Base-by-base conservation (phyloP, 2,329 filamentous ascomycete species). In the Bipolaris bicolor region DNA sequence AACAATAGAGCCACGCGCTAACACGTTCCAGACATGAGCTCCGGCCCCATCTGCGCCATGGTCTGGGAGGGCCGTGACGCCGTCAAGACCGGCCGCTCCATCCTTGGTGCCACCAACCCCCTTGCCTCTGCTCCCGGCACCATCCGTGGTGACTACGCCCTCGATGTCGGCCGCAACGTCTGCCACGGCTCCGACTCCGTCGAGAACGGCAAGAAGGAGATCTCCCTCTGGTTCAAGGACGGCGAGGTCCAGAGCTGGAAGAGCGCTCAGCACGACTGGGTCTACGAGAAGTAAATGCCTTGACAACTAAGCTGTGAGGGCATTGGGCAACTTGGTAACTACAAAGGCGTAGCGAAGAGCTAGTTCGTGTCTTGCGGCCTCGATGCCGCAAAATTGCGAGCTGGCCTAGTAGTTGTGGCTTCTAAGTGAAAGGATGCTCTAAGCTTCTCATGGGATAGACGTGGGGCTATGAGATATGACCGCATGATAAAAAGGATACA, bases 151-250 rank as follows among this genome's bases (percentile, higher is more conserved):
- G 90, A 94, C 85, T 92, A 80, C 80, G 90, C 90, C 80, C 90
- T 94, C 73, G 88, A 92, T 75, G 89, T 92, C 78, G 95, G 95
- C 83, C 92, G 94, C 81, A 99, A 99, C 86, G 92, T 98, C 84
- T 98, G 94, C 91, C 95, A 99, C 89, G 95, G 95, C 80, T 97
- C 92, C 82, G 95, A 99, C 87, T 88, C 86, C 79, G 94, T 99
- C 82, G 95, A 99, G 88, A 97, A 88, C 85, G 95, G 95, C 83
- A 88, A 98, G 90, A 97, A 98, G 91, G 95, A 99, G 87, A 99
- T 99, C 79, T 90, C 89, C 76, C 89, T 98, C 79, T 99, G 95
- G 95, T 99, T 99, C 90, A 88, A 90, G 82, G 84, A 90, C 71
- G 88, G 87, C 71, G 95, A 98, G 82, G 79, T 97, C 76, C 82